Conservation (phyloP, 2,329 filamentous ascomycete species). For the Trichophyton benhamiae region DNA sequence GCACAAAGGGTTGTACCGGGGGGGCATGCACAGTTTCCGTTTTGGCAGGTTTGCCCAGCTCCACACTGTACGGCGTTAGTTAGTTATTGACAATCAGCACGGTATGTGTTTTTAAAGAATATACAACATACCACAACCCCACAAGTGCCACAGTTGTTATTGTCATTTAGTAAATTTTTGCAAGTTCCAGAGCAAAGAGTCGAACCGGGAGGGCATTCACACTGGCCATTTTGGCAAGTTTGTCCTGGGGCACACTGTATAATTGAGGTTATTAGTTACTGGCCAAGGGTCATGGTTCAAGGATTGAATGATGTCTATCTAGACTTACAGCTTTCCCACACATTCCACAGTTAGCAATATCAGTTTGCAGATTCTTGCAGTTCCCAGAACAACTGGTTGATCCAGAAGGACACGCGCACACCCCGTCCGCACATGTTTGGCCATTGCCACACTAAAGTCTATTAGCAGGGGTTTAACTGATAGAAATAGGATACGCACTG, state of each 20-base stretch:
- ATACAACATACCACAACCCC: neutral
- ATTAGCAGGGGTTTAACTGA: neutral
- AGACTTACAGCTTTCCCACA: neutral
- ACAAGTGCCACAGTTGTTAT: neutral
- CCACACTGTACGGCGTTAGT: neutral
- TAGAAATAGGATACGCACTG: neutral
- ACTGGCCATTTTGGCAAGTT: neutral
- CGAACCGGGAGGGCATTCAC: neutral
- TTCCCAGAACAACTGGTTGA: neutral
- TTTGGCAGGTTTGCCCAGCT: neutral
- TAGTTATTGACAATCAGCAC: neutral
- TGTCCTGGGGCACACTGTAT: neutral
- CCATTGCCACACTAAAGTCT: neutral
- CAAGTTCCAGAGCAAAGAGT: neutral
- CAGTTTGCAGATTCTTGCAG: neutral
- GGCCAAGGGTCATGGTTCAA: neutral
- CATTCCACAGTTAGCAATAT: neutral
- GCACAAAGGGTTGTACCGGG: neutral
- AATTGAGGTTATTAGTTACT: neutral
- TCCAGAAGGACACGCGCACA: neutral
- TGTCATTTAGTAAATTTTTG: neutral
- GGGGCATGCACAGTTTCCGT: neutral
- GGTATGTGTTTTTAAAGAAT: neutral
- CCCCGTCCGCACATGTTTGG: neutral
- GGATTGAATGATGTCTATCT: neutral